phyloP scores from a whole-genome alignment of 2,329 filamentous ascomycete genomes.

The Neophaeococcomyces mojaviensis region DNA sequence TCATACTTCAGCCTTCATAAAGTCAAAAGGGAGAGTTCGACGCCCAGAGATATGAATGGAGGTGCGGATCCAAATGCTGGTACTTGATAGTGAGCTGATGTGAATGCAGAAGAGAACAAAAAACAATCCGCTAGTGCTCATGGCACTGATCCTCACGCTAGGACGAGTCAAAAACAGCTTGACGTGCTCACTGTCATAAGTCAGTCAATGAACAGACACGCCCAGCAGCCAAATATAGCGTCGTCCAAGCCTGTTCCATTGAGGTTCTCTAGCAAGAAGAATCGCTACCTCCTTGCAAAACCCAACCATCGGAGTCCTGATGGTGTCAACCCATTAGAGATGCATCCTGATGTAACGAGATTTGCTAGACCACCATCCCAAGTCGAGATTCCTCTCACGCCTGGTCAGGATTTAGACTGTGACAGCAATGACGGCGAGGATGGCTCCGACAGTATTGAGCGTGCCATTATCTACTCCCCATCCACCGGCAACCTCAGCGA shows the following conservation, averaged over 20 bases:
- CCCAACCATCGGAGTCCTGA: constrained; percentile 8
- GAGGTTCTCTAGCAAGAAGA: constrained; percentile 14
- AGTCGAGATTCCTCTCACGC: neutral
- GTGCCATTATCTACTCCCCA: constrained; percentile 22
- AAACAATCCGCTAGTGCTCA: too few species aligned
- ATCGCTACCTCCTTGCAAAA: constrained; percentile 12
- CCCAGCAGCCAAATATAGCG: neutral
- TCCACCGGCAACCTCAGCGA: constrained; percentile 20
- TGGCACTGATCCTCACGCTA: too few species aligned
- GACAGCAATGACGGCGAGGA: constrained; percentile 13
- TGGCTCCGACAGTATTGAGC: constrained; percentile 13
- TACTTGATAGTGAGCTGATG: too few species aligned
- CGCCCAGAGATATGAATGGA: neutral
- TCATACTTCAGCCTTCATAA: constrained; percentile 3
- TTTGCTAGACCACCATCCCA: constrained; percentile 12
- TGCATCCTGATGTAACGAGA: constrained; percentile 14
- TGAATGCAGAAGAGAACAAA: too few species aligned
- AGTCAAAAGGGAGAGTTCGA: neutral
- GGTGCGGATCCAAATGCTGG: too few species aligned
- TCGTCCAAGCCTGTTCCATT: constrained; percentile 7
- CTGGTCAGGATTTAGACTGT: neutral
- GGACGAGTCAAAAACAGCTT: neutral
- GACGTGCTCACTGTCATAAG: neutral
- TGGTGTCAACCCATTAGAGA: constrained; percentile 17
- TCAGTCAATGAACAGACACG: neutral